Conservation (phyloP, 106 monocot species). For the Dendrobium huoshanense region DNA sequence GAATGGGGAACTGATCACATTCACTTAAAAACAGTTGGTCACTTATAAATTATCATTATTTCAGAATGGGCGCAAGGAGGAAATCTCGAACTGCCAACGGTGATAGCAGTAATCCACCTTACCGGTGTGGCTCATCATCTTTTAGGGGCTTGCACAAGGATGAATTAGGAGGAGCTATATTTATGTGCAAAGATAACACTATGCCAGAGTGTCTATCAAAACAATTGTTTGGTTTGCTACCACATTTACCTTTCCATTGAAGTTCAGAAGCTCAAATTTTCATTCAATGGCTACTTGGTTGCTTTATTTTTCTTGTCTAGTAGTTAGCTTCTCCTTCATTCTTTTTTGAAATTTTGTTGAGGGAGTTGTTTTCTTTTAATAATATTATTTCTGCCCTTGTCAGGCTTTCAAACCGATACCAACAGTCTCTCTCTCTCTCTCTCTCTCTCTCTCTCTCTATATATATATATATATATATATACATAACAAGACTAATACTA, state of each 20-base stretch:
- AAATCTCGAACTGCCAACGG: not conserved
- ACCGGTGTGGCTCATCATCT: not conserved
- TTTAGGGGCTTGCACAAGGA: constrained; percentile 14
- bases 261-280: no score
- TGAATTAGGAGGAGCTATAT: constrained; percentile 32
- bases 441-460: not conserved
- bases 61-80: constrained; percentile 12
- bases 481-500: not conserved
- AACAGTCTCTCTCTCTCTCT: not conserved
- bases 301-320: no score
- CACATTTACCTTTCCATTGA: not conserved
- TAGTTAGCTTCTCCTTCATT: no score
- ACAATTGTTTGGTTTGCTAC: constrained; percentile 34
- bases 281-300: no score
- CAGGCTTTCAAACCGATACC: not conserved
- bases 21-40: not conserved
- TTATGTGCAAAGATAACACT: constrained; percentile 37
- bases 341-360: no score
- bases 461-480: not conserved
- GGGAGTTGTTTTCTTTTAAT: no score
- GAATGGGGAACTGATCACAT: not conserved
- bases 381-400: no score
- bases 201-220: constrained; percentile 36
- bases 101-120: not conserved
- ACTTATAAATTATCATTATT: not conserved